Evolutionary conservation across 2,329 filamentous ascomycete genomes (phyloP).

Genomic region (Diaporthe sp.): DNA sequence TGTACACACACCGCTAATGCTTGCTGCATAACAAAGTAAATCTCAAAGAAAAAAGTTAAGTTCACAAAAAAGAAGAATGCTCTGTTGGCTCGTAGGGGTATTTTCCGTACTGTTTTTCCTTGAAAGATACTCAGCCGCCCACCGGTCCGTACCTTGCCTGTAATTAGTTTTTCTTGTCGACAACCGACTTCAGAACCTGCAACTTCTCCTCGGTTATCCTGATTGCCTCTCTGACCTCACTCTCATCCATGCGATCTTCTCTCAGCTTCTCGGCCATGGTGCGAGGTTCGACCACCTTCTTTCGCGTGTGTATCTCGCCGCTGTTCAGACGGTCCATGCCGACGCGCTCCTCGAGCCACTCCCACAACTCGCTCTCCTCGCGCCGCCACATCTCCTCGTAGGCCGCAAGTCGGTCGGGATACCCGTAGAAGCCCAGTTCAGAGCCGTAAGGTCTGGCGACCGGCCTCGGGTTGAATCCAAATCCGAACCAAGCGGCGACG

Average conservation of each 20-base stretch:
- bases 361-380: slow-evolving; percentile 91
- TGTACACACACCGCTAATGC: slow-evolving; percentile 37
- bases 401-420: slow-evolving; percentile 78
- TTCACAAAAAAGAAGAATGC: slow-evolving; percentile 8
- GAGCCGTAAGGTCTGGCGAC: slow-evolving; percentile 53
- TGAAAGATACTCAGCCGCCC: slow-evolving; percentile 3
- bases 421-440: slow-evolving; percentile 55
- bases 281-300: slow-evolving; percentile 64
- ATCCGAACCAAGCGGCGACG: slow-evolving; percentile 80
- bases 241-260: slow-evolving; percentile 74
- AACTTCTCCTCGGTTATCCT: slow-evolving; percentile 88
- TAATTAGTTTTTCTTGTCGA: slow-evolving; percentile 67
- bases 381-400: slow-evolving; percentile 94
- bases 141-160: background rate
- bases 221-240: slow-evolving; percentile 84
- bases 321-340: slow-evolving; percentile 73
- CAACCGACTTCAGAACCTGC: slow-evolving; percentile 78
- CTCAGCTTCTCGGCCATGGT: slow-evolving; percentile 71
- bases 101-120: slow-evolving; percentile 32
- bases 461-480: slow-evolving; percentile 61
- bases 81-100: slow-evolving; percentile 29
- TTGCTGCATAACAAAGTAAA: slow-evolving; percentile 30
- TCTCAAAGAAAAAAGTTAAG: background rate
- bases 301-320: slow-evolving; percentile 54
- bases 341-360: slow-evolving; percentile 90